Evolutionary conservation across 2,329 filamentous ascomycete genomes (phyloP).

Genomic region (Paracoccidioides brasiliensis): DNA sequence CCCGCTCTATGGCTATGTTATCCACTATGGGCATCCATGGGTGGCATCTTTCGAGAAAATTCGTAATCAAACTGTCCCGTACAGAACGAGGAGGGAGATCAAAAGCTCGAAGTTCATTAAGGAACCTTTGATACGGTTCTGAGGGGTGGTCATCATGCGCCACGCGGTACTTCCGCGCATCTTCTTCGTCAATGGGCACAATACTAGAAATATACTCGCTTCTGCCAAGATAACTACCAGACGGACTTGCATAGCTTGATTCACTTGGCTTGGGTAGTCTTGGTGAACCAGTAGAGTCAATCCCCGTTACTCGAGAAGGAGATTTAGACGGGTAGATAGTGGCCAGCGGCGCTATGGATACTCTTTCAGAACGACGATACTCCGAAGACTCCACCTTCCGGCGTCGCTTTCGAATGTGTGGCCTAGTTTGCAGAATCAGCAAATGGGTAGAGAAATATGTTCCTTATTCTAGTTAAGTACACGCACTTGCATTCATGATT

Average conservation of each 20-base stretch:
- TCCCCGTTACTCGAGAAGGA: background rate
- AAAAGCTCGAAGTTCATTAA: slow-evolving; percentile 5
- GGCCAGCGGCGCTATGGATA: background rate
- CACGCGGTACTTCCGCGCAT: slow-evolving; percentile 8
- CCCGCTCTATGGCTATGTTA: slow-evolving; percentile 1
- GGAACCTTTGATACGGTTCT: slow-evolving; percentile 6
- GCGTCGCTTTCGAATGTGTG: slow-evolving; percentile 2
- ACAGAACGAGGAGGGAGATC: slow-evolving; percentile 8
- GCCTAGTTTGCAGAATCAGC: background rate
- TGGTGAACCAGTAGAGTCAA: background rate
- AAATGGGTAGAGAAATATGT: background rate
- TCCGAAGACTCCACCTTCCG: background rate
- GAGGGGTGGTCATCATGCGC: slow-evolving; percentile 3
- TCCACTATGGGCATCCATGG: slow-evolving; percentile 12
- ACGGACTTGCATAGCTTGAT: slow-evolving; percentile 2
- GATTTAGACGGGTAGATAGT: background rate
- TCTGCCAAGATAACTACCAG: slow-evolving; percentile 9
- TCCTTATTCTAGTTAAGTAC: background rate
- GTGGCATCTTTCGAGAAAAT: slow-evolving; percentile 9
- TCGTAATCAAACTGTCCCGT: slow-evolving; percentile 8
- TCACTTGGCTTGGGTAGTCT: background rate
- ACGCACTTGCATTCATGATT: slow-evolving; percentile 6
- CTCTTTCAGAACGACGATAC: background rate
- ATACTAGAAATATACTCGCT: slow-evolving; percentile 9
- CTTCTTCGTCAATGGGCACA: slow-evolving; percentile 10